Conservation (phyloP, 257 asterid species). For the Marsdenia floribunda region DNA sequence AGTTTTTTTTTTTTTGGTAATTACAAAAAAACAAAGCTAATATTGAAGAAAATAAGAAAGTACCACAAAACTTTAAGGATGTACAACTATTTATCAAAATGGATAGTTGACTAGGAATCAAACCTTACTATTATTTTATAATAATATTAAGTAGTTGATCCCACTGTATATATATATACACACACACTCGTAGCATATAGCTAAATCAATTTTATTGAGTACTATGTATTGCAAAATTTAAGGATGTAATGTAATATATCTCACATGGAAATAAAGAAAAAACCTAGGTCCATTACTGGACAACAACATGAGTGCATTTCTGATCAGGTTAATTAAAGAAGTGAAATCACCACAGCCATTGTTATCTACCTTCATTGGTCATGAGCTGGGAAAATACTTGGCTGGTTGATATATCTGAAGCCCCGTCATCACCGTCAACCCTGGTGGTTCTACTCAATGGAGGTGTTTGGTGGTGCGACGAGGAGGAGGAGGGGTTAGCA, state of each 20-base stretch:
- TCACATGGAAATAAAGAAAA: background rate
- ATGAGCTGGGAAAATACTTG: conserved; percentile 78
- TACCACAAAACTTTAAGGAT: too few species aligned
- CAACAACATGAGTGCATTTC: background rate
- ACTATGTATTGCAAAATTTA: background rate
- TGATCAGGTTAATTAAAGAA: background rate
- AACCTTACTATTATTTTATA: too few species aligned
- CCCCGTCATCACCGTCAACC: conserved; percentile 27
- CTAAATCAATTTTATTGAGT: too few species aligned
- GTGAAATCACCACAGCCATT: background rate
- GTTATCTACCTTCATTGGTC: conserved; percentile 57
- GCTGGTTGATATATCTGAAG: conserved; percentile 53
- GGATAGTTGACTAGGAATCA: too few species aligned
- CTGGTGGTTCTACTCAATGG: conserved; percentile 9
- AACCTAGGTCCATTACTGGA: background rate
- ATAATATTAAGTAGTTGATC: too few species aligned
- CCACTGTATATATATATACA: too few species aligned
- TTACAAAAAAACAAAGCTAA: too few species aligned
- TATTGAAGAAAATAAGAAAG: too few species aligned
- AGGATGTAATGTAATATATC: background rate
- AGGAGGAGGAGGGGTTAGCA: conserved; percentile 11
- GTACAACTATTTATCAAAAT: too few species aligned
- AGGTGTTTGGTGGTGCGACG: conserved; percentile 19
- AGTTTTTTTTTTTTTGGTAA: too few species aligned
- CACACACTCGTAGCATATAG: too few species aligned